phyloP scores from a whole-genome alignment of 306 rosid species.

The Cicer yamashitae region DNA sequence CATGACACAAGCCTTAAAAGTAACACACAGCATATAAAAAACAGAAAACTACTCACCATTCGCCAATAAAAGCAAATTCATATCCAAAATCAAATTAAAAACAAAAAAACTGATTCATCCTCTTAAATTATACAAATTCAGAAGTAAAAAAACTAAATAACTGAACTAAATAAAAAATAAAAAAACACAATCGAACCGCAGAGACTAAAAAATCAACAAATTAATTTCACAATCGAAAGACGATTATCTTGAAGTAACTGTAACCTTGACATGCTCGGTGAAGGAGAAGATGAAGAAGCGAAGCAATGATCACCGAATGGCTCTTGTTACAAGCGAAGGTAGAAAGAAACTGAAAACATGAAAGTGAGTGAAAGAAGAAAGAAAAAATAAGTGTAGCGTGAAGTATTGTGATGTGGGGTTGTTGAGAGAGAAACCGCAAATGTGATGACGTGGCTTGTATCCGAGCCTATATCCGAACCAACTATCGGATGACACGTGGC shows the following conservation, averaged over 20 bases:
- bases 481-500: slow-evolving; percentile 55
- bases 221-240: background rate
- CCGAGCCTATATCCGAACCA: slow-evolving; percentile 54
- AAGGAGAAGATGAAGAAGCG: slow-evolving; percentile 19
- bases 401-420: slow-evolving; percentile 7
- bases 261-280: slow-evolving; percentile 48
- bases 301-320: slow-evolving; percentile 15
- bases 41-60: background rate
- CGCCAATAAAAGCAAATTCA: slow-evolving; percentile 4
- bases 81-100: background rate
- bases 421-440: slow-evolving; percentile 32
- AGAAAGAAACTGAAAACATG: slow-evolving; percentile 7
- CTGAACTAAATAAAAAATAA: background rate
- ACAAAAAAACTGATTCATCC: background rate
- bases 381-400: slow-evolving; percentile 16
- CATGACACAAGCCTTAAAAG: background rate
- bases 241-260: background rate
- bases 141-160: slow-evolving; percentile 1
- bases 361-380: slow-evolving; percentile 44
- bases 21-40: background rate
- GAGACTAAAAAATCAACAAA: slow-evolving; percentile 16
- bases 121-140: slow-evolving; percentile 5
- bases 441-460: slow-evolving; percentile 43
- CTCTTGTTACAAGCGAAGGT: background rate
- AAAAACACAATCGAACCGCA: slow-evolving; percentile 25